Evolutionary conservation across 164 flowering plant genomes (phyloP).

Genomic region (Berberis thunbergii): DNA sequence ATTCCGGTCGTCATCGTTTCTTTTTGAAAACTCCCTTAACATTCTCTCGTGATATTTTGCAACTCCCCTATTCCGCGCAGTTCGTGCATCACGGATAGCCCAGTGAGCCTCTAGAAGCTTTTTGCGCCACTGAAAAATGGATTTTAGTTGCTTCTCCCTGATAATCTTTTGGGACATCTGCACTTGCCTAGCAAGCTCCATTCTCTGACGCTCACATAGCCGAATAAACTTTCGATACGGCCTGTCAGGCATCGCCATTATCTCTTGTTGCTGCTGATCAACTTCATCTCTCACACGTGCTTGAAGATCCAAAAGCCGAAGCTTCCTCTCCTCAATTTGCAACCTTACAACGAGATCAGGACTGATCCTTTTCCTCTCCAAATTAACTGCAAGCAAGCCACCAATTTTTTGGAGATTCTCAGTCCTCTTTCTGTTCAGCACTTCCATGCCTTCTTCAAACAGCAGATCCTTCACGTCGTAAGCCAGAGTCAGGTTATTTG

Average conservation of each 20-base stretch:
- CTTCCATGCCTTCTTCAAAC: slow-evolving; percentile 69
- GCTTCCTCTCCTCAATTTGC: slow-evolving; percentile 92
- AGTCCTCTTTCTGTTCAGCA: slow-evolving; percentile 60
- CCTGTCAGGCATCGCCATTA: slow-evolving; percentile 97
- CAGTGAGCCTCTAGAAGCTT: slow-evolving; percentile 96
- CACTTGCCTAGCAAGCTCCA: slow-evolving; percentile 80
- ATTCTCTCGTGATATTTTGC: slow-evolving; percentile 97
- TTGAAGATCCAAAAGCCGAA: slow-evolving; percentile 71
- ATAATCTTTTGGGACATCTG: slow-evolving; percentile 76
- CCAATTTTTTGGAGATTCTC: slow-evolving; percentile 78
- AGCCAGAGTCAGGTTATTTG: slow-evolving; percentile 56
- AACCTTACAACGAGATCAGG: slow-evolving; percentile 85
- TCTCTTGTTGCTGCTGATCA: slow-evolving; percentile 92
- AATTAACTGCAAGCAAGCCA: slow-evolving; percentile 67
- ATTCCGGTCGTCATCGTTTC: slow-evolving; percentile 83
- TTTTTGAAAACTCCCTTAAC: slow-evolving; percentile 92
- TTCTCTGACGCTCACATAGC: slow-evolving; percentile 86
- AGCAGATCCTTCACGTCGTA: slow-evolving; percentile 86
- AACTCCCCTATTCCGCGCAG: slow-evolving; percentile 94
- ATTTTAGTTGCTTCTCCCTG: slow-evolving; percentile 88
- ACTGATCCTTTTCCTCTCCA: slow-evolving; percentile 91
- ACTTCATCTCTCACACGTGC: slow-evolving; percentile 84
- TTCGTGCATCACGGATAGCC: slow-evolving; percentile 97
- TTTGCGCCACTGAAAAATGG: slow-evolving; percentile 94
- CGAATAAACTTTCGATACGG: slow-evolving; percentile 90